phyloP scores from a whole-genome alignment of 257 asterid genomes.

The Asclepias syriaca region DNA sequence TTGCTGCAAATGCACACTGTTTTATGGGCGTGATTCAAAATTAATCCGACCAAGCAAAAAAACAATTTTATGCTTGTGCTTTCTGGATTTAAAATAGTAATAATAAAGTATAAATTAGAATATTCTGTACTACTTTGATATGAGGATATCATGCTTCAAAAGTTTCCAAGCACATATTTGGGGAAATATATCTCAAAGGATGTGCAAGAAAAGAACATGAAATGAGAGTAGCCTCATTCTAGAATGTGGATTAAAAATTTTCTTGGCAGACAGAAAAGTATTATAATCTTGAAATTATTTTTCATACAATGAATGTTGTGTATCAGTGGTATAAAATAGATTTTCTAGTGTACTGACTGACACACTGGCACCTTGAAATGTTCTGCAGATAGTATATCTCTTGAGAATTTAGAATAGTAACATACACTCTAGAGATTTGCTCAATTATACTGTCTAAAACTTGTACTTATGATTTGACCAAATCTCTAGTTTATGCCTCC shows the following conservation, averaged over 20 bases:
- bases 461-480: neutral
- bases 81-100: neutral
- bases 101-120: neutral
- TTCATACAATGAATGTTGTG: neutral
- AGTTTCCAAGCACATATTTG: neutral
- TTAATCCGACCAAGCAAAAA: neutral
- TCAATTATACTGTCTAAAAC: neutral
- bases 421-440: neutral
- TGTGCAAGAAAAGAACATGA: neutral
- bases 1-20: neutral
- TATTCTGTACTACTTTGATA: neutral
- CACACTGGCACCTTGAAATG: neutral
- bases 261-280: neutral
- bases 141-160: neutral
- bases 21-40: neutral
- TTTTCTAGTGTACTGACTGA: neutral
- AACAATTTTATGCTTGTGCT: neutral
- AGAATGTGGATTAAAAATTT: neutral
- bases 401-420: neutral
- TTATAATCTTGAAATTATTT: neutral
- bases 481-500: neutral
- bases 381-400: neutral
- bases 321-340: neutral
- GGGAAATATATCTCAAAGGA: neutral
- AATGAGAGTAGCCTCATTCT: neutral